Base-by-base conservation (phyloP, 441 rosid species). In the Geranium incanum region DNA sequence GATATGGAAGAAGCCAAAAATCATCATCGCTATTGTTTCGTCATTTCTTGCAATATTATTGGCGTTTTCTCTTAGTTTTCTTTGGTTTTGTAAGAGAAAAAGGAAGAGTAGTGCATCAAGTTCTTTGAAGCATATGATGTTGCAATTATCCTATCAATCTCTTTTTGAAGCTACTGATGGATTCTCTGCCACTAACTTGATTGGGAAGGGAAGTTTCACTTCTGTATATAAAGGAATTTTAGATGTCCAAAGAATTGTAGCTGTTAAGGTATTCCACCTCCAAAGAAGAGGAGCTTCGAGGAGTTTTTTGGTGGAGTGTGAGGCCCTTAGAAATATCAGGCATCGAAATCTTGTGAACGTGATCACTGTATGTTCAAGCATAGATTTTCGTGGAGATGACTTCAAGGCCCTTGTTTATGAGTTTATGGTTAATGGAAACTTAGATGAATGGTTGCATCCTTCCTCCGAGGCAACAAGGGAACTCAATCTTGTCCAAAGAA, bases 301-400 rank as follows among this genome's bases (percentile, higher is more conserved):
- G 72, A 82, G 83, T 66, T 81, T 82, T 62, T 21, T 81, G 66
- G 77, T 81, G 0, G 80, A 84, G 74, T 39, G 84, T 9, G 72
- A 82, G 65, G 39, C 80, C 0, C 43, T 39, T 4, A 39, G 43
- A 39, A 39, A 78, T 7, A 6, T 81, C 13, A 28, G 81, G 5
- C 86, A 81, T 36, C 70, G 69, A 0, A 85, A 85, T 68, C 81
- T 84, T 76, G 79, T 78, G 50, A 82, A 72, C 12, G 71, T 79
- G 45, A 3, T 81, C 18, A 74, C 81, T 0, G 64, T 72, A 4
- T 84, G 84, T 43, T 78, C 81, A 8, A 66, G 83, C 52, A 55
- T 74, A 1, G 84, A 80, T 69, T 72, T 28, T 3, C 0, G 57
- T 2, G 78, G 80, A 5, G 79, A 78, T 38, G 82, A 79, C 0